Percentiles rank a stretch among this genome's conserved stretches.
These are phyloP conservation scores for Cubamyces sp. DNA, from an alignment of 768 basidiomycete species.

Conservation along the genomic window DNA sequence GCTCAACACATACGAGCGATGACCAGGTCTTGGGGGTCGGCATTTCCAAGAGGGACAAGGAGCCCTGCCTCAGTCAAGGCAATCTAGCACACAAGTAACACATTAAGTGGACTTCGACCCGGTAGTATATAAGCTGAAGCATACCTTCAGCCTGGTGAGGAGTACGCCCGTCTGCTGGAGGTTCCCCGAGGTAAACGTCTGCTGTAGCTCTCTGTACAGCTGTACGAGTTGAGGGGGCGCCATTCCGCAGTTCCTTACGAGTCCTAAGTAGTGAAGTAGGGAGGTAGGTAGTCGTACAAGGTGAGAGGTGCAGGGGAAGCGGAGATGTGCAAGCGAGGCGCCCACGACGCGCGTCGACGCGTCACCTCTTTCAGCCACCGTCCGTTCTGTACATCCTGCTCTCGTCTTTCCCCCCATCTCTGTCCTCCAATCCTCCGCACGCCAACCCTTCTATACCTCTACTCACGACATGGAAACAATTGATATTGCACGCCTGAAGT, in stretches of 20 bases:
- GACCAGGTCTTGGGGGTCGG: constrained; percentile 67
- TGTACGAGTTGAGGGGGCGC: constrained; percentile 55
- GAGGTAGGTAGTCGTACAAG: constrained; percentile 1
- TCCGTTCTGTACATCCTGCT: constrained; percentile 6
- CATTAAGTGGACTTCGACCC: neutral
- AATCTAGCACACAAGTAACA: constrained; percentile 49
- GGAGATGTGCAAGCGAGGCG: constrained; percentile 19
- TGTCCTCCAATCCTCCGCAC: constrained; percentile 33
- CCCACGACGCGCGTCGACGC: constrained; percentile 43
- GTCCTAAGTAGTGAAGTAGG: neutral
- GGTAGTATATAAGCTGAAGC: constrained; percentile 2
- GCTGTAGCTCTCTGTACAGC: constrained; percentile 68
- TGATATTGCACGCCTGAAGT: constrained; percentile 87
- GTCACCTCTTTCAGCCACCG: constrained; percentile 37
- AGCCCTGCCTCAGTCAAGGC: constrained; percentile 78
- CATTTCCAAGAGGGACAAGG: constrained; percentile 69
- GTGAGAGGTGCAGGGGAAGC: neutral
- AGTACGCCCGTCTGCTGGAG: constrained; percentile 66
- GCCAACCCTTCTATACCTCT: constrained; percentile 31
- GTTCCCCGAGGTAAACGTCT: constrained; percentile 69
- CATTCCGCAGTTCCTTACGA: constrained; percentile 39
- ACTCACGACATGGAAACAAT: constrained; percentile 55
- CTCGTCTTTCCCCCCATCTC: constrained; percentile 29
- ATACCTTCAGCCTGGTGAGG: constrained; percentile 77
- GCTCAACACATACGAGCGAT: constrained; percentile 63